A percentile compares a stretch with the other conserved stretches of the same genome.
These are phyloP conservation scores for Pichia sp. DNA, from an alignment of 1,139 yeast genomes.

Conservation along the genomic window DNA sequence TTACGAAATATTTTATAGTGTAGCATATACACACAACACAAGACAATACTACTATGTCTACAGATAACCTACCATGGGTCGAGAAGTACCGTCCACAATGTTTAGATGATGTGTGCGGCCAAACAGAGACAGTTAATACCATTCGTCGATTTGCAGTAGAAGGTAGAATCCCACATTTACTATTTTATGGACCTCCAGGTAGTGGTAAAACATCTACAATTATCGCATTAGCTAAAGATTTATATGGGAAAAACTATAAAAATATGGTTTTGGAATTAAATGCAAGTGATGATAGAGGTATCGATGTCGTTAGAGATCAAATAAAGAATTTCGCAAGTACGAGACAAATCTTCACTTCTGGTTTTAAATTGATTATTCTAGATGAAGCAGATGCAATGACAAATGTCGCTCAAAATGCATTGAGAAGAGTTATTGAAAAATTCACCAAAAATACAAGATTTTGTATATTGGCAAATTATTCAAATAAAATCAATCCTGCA, in stretches of 20 bases:
- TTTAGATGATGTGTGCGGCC: slow-evolving; percentile 87
- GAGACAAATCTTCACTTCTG: slow-evolving; percentile 75
- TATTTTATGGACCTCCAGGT: slow-evolving; percentile 97
- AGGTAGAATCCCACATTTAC: slow-evolving; percentile 78
- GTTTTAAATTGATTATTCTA: slow-evolving; percentile 82
- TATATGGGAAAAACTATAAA: slow-evolving; percentile 78
- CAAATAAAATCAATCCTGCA: slow-evolving; percentile 95
- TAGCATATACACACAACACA: no score
- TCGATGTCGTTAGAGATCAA: slow-evolving; percentile 79
- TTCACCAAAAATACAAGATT: slow-evolving; percentile 93
- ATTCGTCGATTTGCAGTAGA: slow-evolving; percentile 79
- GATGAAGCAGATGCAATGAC: slow-evolving; percentile 99
- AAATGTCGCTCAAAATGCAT: slow-evolving; percentile 90
- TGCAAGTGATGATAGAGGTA: slow-evolving; percentile 83
- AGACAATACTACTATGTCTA: no score
- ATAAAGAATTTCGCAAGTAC: slow-evolving; percentile 84
- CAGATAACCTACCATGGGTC: slow-evolving; percentile 59
- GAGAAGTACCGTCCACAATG: slow-evolving; percentile 90
- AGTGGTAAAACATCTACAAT: slow-evolving; percentile 96
- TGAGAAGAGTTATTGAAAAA: slow-evolving; percentile 86
- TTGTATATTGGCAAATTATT: slow-evolving; percentile 92
- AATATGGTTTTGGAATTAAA: slow-evolving; percentile 90
- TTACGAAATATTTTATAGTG: no score
- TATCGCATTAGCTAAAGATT: slow-evolving; percentile 80
- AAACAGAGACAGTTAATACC: slow-evolving; percentile 73